Base-by-base conservation (phyloP, 1,284 basidiomycete genomes). In the Heliocybe sulcata region DNA sequence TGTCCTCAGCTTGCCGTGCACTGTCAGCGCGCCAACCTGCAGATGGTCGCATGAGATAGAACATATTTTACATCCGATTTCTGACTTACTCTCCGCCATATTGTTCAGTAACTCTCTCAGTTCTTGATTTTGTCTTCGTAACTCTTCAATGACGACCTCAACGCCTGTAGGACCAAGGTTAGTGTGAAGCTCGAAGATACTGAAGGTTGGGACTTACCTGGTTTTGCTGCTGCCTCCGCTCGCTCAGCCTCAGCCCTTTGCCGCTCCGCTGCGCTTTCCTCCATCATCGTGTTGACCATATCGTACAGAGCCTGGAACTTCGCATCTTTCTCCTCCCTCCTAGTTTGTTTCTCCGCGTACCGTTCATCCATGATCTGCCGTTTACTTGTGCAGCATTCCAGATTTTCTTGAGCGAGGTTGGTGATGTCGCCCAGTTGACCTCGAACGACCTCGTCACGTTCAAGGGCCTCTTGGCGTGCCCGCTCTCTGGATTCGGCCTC, bases 391-490 rank as follows among this genome's bases (percentile, higher is more conserved):
- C 75, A 74, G 54, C 77, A 72, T 23, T 82, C 77, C 0, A 78
- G 73, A 57, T 87, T 84, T 55, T 82, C 79, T 57, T 84, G 81
- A 9, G 88, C 74, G 35, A 89, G 65, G 57, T 83, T 82, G 1
- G 86, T 84, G 60, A 90, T 79, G 57, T 90, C 86, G 2, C 66
- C 68, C 22, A 90, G 67, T 59, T 90, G 88, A 45, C 67, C 72
- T 23, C 80, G 74, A 50, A 86, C 66, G 9, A 71, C 74, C 11
- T 84, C 79, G 59, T 83, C 81, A 10, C 83, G 77, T 55, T 87
- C 82, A 29, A 72, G 63, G 31, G 74, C 70, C 54, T 83, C 84
- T 54, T 71, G 69, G 16, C 77, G 70, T 59, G 85, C 82, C 26
- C 72, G 73, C 60, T 86, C 84, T 47, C 79, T 73, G 31, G 77